These are phyloP conservation scores for Fusarium pseudoanthophilum DNA, from an alignment of 2,329 filamentous ascomycete genomes.

Conservation along the genomic window DNA sequence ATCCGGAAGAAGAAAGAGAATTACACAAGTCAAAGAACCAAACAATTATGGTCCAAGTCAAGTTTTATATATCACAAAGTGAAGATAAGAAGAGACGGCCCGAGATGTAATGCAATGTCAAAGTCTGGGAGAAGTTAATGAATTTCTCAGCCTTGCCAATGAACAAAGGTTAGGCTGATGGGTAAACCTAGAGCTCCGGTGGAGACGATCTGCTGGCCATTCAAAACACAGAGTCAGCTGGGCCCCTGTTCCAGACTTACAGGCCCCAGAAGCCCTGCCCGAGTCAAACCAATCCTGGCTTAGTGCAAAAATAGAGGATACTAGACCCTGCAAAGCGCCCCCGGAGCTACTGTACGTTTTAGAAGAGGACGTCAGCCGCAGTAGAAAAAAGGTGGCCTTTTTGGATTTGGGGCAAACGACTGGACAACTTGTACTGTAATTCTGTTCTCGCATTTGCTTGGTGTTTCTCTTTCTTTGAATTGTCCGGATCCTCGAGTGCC, in stretches of 20 bases:
- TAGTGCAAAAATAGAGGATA: constrained; percentile 20
- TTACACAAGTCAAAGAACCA: neutral
- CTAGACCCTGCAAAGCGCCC: constrained; percentile 25
- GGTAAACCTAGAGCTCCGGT: constrained; percentile 24
- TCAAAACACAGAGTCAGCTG: constrained; percentile 10
- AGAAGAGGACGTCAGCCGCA: constrained; percentile 37
- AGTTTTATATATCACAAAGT: neutral
- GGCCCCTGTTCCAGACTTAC: neutral
- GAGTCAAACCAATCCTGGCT: constrained; percentile 17
- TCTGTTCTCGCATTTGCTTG: constrained; percentile 29
- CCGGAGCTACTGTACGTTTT: constrained; percentile 26
- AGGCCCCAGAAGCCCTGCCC: neutral
- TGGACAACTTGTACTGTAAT: constrained; percentile 22
- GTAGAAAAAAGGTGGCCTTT: constrained; percentile 42
- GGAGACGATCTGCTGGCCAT: constrained; percentile 9
- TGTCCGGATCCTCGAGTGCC: constrained; percentile 27
- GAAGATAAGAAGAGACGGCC: neutral
- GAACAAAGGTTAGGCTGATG: constrained; percentile 35
- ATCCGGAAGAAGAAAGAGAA: neutral
- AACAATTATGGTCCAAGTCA: neutral
- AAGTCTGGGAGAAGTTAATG: constrained; percentile 23
- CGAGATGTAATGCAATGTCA: constrained; percentile 19
- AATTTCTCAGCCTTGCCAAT: constrained; percentile 44
- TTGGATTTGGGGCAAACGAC: constrained; percentile 17
- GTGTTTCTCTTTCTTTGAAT: constrained; percentile 19